These are phyloP conservation scores for Plasmodium adleri DNA, from an alignment of 169 alveolate species.

Conservation along the genomic window DNA sequence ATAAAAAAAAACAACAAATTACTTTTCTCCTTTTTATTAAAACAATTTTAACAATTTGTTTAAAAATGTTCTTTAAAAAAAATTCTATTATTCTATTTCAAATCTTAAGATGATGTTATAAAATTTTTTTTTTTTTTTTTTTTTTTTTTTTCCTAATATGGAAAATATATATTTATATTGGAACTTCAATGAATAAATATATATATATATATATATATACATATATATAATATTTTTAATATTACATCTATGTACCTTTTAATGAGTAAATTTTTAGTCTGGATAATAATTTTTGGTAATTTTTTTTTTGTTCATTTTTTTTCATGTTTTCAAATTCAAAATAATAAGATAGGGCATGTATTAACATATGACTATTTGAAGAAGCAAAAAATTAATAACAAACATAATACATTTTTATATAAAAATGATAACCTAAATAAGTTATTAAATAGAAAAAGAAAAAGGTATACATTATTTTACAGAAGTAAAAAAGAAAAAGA, in stretches of 20 bases:
- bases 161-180: neutral
- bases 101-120: too few species aligned
- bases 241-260: neutral
- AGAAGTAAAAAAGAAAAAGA: slow-evolving; percentile 57
- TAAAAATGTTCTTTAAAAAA: too few species aligned
- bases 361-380: neutral
- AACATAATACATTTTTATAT: neutral
- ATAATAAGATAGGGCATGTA: neutral
- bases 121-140: neutral
- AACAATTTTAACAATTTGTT: too few species aligned
- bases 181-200: slow-evolving; percentile 6
- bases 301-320: slow-evolving; percentile 19
- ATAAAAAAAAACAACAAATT: too few species aligned
- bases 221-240: neutral
- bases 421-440: neutral
- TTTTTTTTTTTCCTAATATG: neutral
- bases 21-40: too few species aligned
- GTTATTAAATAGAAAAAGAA: slow-evolving; percentile 5
- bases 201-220: slow-evolving; percentile 5
- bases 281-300: slow-evolving; percentile 5
- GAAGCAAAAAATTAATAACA: neutral
- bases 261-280: slow-evolving; percentile 23
- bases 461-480: slow-evolving; percentile 22
- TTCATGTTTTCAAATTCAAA: slow-evolving; percentile 13
- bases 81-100: too few species aligned